Conservation (phyloP, 164 flowering plant genomes). For the Echeveria elegans region DNA sequence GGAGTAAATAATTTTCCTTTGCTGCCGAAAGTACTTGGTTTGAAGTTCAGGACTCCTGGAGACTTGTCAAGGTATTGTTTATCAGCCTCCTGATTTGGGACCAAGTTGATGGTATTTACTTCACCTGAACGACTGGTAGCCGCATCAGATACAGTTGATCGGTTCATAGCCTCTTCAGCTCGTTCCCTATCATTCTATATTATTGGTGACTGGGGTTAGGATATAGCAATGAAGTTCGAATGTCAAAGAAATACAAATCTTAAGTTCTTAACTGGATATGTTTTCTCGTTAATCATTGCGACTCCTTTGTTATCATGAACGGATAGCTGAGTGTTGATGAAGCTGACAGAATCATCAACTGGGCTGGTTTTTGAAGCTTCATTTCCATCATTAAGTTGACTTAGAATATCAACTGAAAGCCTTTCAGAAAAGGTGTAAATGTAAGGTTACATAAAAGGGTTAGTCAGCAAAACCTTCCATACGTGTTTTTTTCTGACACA, state of each 20-base stretch:
- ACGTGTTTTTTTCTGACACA: not conserved
- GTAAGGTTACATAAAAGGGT: slow-evolving; percentile 13
- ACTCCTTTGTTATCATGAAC: slow-evolving; percentile 7
- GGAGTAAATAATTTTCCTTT: slow-evolving; percentile 11
- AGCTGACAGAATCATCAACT: slow-evolving; percentile 9
- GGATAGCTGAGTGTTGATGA: slow-evolving; percentile 12
- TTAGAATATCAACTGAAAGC: slow-evolving; percentile 25
- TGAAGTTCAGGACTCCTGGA: not conserved
- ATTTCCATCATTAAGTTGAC: slow-evolving; percentile 38
- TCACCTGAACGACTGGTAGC: slow-evolving; percentile 8
- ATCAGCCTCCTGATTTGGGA: slow-evolving; percentile 11
- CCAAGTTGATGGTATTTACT: slow-evolving; percentile 3
- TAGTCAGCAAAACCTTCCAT: not conserved
- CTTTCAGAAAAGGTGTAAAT: slow-evolving; percentile 18
- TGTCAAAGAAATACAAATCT: slow-evolving; percentile 14
- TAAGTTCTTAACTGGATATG: slow-evolving; percentile 47
- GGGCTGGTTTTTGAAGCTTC: slow-evolving; percentile 20
- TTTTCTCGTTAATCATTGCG: slow-evolving; percentile 15
- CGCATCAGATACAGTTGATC: slow-evolving; percentile 7
- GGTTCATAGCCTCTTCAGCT: slow-evolving; percentile 24
- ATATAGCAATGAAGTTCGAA: not conserved
- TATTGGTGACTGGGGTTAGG: slow-evolving; percentile 15
- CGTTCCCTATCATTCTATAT: slow-evolving; percentile 37
- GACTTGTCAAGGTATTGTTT: not conserved
- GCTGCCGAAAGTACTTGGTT: not conserved